Base-by-base conservation (phyloP, 192 early-diverging fungal genomes). In the Linnemannia exigua region DNA sequence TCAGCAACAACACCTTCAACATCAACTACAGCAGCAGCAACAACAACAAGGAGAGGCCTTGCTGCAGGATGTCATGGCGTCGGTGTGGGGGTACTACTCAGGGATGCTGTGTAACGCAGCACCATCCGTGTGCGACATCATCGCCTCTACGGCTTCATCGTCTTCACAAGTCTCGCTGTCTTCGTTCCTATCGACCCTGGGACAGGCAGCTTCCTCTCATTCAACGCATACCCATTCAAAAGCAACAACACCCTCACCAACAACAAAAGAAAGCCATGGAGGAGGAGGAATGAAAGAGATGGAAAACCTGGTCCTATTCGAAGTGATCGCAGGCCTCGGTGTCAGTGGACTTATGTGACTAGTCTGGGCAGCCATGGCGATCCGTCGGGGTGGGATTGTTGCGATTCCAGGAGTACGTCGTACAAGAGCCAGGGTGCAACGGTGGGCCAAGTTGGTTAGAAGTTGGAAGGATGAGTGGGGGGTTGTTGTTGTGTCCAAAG, bases 251-350 rank as follows among this genome's bases (percentile, higher is more conserved):
- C 12, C 67, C 8, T 36, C 67, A 3, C 31, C 33, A 63, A 31
- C 44, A 41, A 20, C 61, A 35, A 14, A 4, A 50, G 58, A 12
- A 2, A 37, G 28, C n/a, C 6, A 50, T 25, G 38, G 19, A 38
- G 44, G 20, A 22, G 46, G 33, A 12, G 84, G 78, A 5, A 86
- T 86, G 79, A 68, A 58, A 11, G 84, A 86, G 71, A 86, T 86
- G 84, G 84, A 86, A 51, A 73, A 71, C 44, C 41, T 80, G 25
- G 78, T 86, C 9, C 22, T 80, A 16, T 86, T 86, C 68, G 84
- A 86, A n/a, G 50, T 86, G 15, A 38, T 61, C 5, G 84, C 76
- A 19, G 84, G 84, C 1, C 54, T 86, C 20, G 51, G 68, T 4
- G 70, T 74, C n/a, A 80, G 84, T 38, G 28, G 70, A 0, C n/a